A percentile compares a stretch with the other conserved stretches of the same genome.
Evolutionary conservation across 345 rosid species (phyloP).

Genomic region (Salix arbutifolia): DNA sequence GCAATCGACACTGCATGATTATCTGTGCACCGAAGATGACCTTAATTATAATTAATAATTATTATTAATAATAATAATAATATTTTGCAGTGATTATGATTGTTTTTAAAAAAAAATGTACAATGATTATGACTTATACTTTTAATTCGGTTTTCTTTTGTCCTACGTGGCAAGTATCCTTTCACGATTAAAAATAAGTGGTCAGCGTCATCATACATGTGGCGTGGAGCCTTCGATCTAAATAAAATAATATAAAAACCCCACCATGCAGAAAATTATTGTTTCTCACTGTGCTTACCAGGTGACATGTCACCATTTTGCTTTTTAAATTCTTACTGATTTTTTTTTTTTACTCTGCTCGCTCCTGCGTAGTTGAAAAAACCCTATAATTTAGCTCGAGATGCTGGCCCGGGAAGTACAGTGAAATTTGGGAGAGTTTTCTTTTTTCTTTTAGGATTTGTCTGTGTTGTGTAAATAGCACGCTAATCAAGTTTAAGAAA

Average conservation of each 20-base stretch:
- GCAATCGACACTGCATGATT: neutral
- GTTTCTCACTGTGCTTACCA: neutral
- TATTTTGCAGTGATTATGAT: neutral
- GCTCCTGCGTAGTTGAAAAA: neutral
- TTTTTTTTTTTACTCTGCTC: neutral
- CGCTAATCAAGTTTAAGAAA: no score
- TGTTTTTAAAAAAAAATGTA: neutral
- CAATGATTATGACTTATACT: neutral
- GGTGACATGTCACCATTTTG: neutral
- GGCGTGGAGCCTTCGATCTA: constrained; percentile 5
- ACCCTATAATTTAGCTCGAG: neutral
- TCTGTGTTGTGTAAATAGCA: no score
- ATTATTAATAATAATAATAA: neutral
- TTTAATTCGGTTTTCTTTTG: neutral
- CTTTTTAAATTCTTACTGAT: neutral
- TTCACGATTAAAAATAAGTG: neutral
- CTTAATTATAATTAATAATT: neutral
- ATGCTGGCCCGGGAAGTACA: no score
- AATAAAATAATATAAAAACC: neutral
- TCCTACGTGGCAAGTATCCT: neutral
- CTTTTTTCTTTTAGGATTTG: no score
- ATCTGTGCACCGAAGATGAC: neutral
- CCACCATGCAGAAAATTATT: neutral
- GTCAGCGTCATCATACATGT: neutral
- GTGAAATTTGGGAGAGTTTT: no score